A percentile compares a stretch with the other conserved stretches of the same genome.
Conservation (phyloP, 2,329 filamentous ascomycete genomes). For the Aspergillus caelatus region DNA sequence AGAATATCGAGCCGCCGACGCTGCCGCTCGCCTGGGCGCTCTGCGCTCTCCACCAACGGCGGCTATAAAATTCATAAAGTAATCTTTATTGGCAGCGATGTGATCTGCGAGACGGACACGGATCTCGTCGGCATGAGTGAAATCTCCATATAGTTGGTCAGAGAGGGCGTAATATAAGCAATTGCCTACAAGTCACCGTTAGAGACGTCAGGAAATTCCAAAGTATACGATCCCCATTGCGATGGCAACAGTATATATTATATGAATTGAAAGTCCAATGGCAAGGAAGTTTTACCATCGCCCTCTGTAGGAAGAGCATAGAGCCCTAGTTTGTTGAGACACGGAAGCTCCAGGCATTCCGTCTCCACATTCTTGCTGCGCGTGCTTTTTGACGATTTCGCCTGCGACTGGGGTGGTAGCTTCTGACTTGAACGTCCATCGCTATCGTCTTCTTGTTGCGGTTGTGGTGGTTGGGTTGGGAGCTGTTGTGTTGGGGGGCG, state of each 20-base stretch:
- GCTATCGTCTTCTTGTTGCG: conserved; percentile 5
- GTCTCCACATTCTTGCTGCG: conserved; percentile 25
- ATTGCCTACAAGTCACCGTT: conserved; percentile 56
- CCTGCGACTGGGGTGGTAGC: background rate
- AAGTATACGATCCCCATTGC: background rate
- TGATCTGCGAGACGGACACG: conserved; percentile 62
- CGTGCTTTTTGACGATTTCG: conserved; percentile 12
- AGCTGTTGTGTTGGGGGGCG: conserved; percentile 13
- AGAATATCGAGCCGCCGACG: conserved; percentile 49
- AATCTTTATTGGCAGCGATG: conserved; percentile 61
- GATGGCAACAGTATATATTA: conserved; percentile 7
- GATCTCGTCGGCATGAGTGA: conserved; percentile 60
- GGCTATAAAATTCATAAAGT: conserved; percentile 67
- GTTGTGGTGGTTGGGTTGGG: conserved; percentile 18
- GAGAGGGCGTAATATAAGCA: conserved; percentile 70
- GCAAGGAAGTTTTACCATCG: conserved; percentile 56
- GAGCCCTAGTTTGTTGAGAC: conserved; percentile 58
- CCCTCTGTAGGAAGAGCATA: conserved; percentile 63
- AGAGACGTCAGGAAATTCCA: conserved; percentile 15
- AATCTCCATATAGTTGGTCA: conserved; percentile 67
- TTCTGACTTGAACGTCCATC: background rate
- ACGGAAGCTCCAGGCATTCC: conserved; percentile 42
- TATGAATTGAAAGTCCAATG: conserved; percentile 14
- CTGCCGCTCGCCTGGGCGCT: conserved; percentile 57
- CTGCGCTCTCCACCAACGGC: conserved; percentile 60